Conservation (phyloP, 352 stramenopile species). For the Peronosclerospora sorghi region DNA sequence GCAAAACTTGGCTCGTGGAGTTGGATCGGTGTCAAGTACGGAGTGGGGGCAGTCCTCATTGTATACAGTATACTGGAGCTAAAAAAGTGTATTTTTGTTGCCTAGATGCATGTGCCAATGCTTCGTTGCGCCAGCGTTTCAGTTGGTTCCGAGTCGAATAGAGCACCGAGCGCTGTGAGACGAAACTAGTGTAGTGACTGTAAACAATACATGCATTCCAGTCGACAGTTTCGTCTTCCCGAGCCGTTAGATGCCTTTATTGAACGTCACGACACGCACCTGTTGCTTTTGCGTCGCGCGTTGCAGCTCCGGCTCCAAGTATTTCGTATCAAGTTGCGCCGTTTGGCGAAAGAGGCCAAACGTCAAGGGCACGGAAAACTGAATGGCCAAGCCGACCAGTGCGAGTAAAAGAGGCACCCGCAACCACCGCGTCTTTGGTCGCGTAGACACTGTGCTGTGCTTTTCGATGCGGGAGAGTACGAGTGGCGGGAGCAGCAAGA, state of each 20-base stretch:
- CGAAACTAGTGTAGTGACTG: not conserved
- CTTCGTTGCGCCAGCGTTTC: slow-evolving; percentile 48
- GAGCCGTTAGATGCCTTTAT: slow-evolving; percentile 62
- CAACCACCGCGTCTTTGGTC: slow-evolving; percentile 28
- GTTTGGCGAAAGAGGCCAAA: slow-evolving; percentile 82
- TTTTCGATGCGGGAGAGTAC: slow-evolving; percentile 44
- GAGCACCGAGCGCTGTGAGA: slow-evolving; percentile 19
- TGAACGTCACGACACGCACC: slow-evolving; percentile 68
- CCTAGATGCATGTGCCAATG: slow-evolving; percentile 53
- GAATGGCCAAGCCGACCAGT: slow-evolving; percentile 64
- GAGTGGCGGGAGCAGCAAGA: slow-evolving; percentile 65
- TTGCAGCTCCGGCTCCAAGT: slow-evolving; percentile 57
- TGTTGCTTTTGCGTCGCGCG: slow-evolving; percentile 26
- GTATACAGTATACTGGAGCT: too few relatives aligned
- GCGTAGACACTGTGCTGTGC: slow-evolving; percentile 22
- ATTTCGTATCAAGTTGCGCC: slow-evolving; percentile 45
- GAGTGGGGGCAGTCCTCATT: too few relatives aligned
- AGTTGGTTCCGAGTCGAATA: slow-evolving; percentile 42
- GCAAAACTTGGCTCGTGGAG: slow-evolving; percentile 70
- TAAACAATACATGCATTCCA: too few relatives aligned
- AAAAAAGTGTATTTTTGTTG: too few relatives aligned
- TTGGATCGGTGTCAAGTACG: slow-evolving; percentile 69
- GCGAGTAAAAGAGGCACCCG: slow-evolving; percentile 56
- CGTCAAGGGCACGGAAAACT: slow-evolving; percentile 77
- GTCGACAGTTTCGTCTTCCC: too few relatives aligned